Evolutionary conservation across 805 yeast genomes (phyloP).

Genomic region (Alloascoidea africana): DNA sequence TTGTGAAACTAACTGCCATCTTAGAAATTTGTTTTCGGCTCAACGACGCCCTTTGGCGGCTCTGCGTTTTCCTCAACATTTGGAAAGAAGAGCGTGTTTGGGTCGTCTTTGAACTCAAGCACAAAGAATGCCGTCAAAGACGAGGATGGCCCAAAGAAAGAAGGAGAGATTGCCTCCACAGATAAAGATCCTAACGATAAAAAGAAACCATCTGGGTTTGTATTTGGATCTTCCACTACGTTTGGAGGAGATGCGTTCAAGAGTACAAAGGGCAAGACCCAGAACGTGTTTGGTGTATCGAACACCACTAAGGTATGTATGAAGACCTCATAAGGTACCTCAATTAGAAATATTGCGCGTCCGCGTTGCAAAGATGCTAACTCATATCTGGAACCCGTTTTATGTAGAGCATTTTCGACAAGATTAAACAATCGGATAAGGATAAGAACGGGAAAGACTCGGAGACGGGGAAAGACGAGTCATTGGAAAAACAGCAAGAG

Average conservation of each 20-base stretch:
- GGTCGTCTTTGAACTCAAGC: conserved; percentile 21
- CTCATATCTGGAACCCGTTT: too few relatives aligned
- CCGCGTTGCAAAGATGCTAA: too few relatives aligned
- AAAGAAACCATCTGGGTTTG: conserved; percentile 12
- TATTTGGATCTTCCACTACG: conserved; percentile 30
- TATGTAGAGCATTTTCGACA: conserved; percentile 2
- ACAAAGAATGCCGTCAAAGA: conserved; percentile 11
- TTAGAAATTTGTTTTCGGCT: conserved; percentile 39
- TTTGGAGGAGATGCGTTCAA: conserved; percentile 17
- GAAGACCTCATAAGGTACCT: too few relatives aligned
- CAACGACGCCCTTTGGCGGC: conserved; percentile 33
- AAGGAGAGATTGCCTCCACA: conserved; percentile 4
- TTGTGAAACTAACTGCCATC: too few relatives aligned
- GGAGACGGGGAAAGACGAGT: conserved; percentile 11
- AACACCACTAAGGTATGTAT: too few relatives aligned
- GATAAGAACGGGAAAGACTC: conserved; percentile 11
- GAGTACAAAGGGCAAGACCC: too few relatives aligned
- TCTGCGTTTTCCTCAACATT: conserved; percentile 13
- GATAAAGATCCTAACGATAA: conserved; percentile 7
- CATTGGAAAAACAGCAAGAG: conserved; percentile 16
- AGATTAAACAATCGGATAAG: conserved; percentile 9
- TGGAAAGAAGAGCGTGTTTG: conserved; percentile 21
- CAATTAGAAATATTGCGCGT: too few relatives aligned
- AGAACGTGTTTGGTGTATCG: too few relatives aligned
- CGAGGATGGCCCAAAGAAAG: conserved; percentile 4